Evolutionary conservation across 345 rosid species (phyloP), one percentile per base, ranked within the genome.

Genomic region (Brassica nigra): DNA sequence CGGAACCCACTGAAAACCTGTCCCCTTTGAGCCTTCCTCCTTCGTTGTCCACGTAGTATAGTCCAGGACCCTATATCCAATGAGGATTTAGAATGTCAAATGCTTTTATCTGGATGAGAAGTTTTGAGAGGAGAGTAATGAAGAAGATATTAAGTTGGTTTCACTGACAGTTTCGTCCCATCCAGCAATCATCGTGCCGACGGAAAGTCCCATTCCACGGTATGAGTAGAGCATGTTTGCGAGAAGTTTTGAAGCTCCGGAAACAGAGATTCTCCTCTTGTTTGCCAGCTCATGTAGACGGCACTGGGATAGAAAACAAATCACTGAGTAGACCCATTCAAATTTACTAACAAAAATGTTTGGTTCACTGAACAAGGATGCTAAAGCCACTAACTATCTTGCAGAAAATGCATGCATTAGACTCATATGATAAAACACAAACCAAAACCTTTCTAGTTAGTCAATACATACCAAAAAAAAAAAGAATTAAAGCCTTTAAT

Each of bases 161-260:
- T 71, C 49, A 68, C 71, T 78, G 80, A 93, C 98, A 80, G 97
- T 93, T 83, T 96, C 99, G 81, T 93, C 99, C 98, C 97, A 96
- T 76, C 98, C 98, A 73, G 99, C 97, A 75, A 96, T 93, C 99
- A 92, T 96, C 37, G 99, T 96, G 63, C 98, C 99, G 64, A 96
- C 97, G 18, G 98, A 93, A 15, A 96, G 86, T 71, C 98, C 98
- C 98, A 96, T 96, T 83, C 99, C 98, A 73, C 97, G 95, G 80
- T 93, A 92, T 34, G 97, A 93, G 84, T 91, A 96, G 66, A 93
- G 89, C 82, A 93, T 96, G 90, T 96, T 96, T 16, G 99, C 99
- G 31, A 96, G 86, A 80, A 96, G 90, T 83, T 92, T 96, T 61
- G 99, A 96, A 61, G 99, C 98, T 76, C 99, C 99, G 0, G 97